phyloP scores from a whole-genome alignment of 1,284 basidiomycete species.

The Acaromyces ingoldii region DNA sequence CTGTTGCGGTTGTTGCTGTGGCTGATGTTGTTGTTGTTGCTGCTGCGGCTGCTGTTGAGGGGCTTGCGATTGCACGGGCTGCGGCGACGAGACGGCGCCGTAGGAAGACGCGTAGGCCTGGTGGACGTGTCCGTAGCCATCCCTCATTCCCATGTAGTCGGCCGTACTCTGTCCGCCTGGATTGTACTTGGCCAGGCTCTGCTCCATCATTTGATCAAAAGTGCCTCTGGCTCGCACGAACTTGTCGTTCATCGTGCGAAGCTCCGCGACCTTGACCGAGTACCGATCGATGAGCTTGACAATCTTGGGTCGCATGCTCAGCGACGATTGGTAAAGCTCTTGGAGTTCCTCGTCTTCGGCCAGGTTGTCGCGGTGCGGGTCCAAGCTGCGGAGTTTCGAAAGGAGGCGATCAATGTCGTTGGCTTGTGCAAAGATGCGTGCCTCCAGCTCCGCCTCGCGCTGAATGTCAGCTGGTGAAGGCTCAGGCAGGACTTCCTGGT shows the following conservation, averaged over 20 bases:
- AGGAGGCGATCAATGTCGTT: constrained; percentile 83
- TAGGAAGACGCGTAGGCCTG: neutral
- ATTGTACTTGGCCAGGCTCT: constrained; percentile 68
- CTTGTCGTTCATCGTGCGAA: constrained; percentile 82
- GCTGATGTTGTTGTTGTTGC: constrained; percentile 3
- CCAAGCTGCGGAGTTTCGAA: constrained; percentile 70
- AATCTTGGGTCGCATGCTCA: constrained; percentile 85
- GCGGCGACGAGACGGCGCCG: constrained; percentile 25
- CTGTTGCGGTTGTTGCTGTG: constrained; percentile 3
- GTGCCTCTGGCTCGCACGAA: constrained; percentile 76
- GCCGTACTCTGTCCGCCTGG: constrained; percentile 16
- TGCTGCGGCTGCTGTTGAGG: neutral
- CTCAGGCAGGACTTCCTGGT: constrained; percentile 74
- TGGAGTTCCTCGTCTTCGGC: constrained; percentile 77
- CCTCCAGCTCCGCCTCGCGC: constrained; percentile 81
- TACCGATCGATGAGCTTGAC: constrained; percentile 96
- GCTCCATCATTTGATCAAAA: constrained; percentile 86
- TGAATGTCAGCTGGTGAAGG: constrained; percentile 73
- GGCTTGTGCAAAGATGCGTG: constrained; percentile 74
- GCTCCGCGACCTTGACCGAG: constrained; percentile 56
- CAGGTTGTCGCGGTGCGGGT: constrained; percentile 67
- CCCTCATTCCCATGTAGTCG: constrained; percentile 11
- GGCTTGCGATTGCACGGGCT: constrained; percentile 57
- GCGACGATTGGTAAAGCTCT: constrained; percentile 85
- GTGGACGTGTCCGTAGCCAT: constrained; percentile 8